Conservation (phyloP, 2,329 filamentous ascomycete species). For the Ophiostoma triangulosporum region DNA sequence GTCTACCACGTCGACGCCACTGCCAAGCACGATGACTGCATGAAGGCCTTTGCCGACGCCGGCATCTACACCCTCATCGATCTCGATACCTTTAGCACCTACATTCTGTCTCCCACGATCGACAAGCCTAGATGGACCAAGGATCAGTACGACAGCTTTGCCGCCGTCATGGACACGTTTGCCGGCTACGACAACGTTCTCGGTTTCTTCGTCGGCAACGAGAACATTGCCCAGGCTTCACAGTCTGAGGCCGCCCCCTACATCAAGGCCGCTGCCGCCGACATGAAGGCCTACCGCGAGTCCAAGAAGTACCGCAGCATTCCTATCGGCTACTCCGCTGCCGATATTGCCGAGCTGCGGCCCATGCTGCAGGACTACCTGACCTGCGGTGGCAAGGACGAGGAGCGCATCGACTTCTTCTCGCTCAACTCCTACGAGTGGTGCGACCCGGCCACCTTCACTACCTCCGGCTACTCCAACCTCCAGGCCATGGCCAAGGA, state of each 20-base stretch:
- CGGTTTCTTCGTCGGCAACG: constrained; percentile 80
- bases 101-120: constrained; percentile 46
- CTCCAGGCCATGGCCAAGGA: constrained; percentile 53
- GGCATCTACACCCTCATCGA: constrained; percentile 80
- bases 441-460: constrained; percentile 49
- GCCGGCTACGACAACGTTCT: constrained; percentile 65
- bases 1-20: constrained; percentile 74
- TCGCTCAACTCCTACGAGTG: constrained; percentile 76
- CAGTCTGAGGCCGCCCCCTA: constrained; percentile 59
- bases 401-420: constrained; percentile 70
- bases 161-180: constrained; percentile 64
- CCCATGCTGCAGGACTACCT: constrained; percentile 57
- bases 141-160: constrained; percentile 54
- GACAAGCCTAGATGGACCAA: constrained; percentile 55
- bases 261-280: constrained; percentile 67
- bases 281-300: constrained; percentile 71
- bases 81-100: constrained; percentile 60
- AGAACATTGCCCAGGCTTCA: constrained; percentile 55
- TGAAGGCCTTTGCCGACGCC: constrained; percentile 63
- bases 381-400: constrained; percentile 57
- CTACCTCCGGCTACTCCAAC: constrained; percentile 52
- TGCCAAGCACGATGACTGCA: constrained; percentile 63
- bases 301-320: constrained; percentile 65
- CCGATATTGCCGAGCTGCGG: constrained; percentile 60
- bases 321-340: constrained; percentile 76